Evolutionary conservation across 768 basidiomycete genomes (phyloP), one percentile per base, ranked within the genome.

Genomic region (Pisolithus orientalis): DNA sequence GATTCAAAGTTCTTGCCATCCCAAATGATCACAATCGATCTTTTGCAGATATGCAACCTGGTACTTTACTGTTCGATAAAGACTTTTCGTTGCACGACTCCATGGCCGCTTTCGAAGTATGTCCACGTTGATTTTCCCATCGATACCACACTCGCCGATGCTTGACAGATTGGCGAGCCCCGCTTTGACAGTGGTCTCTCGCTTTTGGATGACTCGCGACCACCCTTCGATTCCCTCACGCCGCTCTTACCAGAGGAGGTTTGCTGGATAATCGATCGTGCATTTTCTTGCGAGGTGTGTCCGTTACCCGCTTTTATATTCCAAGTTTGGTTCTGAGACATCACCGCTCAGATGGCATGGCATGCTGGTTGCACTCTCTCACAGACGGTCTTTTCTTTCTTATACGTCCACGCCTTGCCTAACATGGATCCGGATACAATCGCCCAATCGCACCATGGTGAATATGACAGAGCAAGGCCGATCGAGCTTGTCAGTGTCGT

Each of bases 21-120:
- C 44, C 5, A 29, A 43, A 10, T 44, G 21, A 40, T 16, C n/a
- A 3, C 14, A 7, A 49, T 5, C 48, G 53, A 28, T 45, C 16
- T 28, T 55, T 13, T 54, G 31, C 52, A 80, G 90, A 82, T 39
- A 82, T 95, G 79, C 72, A 77, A 29, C 70, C 76, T 0, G 83
- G 81, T 11, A 75, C 75, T 37, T 70, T 92, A 53, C 54, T 93
- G 6, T 76, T 90, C 32, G 82, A 81, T 60, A 78, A 83, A 1
- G 80, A 78, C 29, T 86, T 91, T 58, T 79, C 81, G 16, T 73
- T 95, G 44, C 79, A 85, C 55, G 94, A 97, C 55, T 85, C 91
- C n/a, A 95, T 97, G 93, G 88, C 87, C 59, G 89, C 91, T 13
- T 83, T 96, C 50, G 88, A 94, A 80, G 90, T 88, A 63, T 53